Evolutionary conservation across 805 yeast genomes (phyloP).

Genomic region (Lachancea lanzarotensis): DNA sequence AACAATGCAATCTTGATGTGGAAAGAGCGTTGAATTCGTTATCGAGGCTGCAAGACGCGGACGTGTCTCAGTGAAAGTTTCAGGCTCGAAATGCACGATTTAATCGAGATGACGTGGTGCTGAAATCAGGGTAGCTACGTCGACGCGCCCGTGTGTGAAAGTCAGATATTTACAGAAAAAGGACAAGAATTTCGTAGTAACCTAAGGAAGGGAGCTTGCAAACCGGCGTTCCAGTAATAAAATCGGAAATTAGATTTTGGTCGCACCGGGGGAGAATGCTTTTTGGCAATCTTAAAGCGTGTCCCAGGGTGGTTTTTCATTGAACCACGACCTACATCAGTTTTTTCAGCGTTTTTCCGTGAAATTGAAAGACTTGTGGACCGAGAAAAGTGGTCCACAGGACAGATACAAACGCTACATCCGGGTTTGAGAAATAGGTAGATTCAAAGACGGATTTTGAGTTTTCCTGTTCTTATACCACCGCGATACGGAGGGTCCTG

Average conservation of each 20-base stretch:
- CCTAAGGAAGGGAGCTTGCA: too few relatives aligned
- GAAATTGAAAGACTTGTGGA: conserved; percentile 6
- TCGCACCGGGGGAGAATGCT: background rate
- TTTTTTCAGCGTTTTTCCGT: conserved; percentile 1
- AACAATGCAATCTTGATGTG: background rate
- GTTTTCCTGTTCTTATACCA: too few relatives aligned
- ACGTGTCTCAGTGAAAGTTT: background rate
- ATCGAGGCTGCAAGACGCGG: background rate
- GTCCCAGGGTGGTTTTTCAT: background rate
- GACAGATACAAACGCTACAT: conserved; percentile 10
- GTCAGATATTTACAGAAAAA: background rate
- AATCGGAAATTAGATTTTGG: background rate
- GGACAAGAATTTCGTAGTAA: background rate
- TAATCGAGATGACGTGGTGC: too few relatives aligned
- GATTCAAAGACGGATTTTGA: too few relatives aligned
- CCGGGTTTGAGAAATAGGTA: too few relatives aligned
- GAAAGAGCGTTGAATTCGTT: background rate
- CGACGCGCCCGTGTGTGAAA: too few relatives aligned
- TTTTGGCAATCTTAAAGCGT: background rate
- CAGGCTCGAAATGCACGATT: background rate
- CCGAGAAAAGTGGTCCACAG: conserved; percentile 4
- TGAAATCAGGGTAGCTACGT: too few relatives aligned
- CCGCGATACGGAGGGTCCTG: too few relatives aligned
- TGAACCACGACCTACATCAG: background rate
- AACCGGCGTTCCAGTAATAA: too few relatives aligned